Evolutionary conservation across 768 basidiomycete genomes (phyloP).

Genomic region (Amanita rimosa): DNA sequence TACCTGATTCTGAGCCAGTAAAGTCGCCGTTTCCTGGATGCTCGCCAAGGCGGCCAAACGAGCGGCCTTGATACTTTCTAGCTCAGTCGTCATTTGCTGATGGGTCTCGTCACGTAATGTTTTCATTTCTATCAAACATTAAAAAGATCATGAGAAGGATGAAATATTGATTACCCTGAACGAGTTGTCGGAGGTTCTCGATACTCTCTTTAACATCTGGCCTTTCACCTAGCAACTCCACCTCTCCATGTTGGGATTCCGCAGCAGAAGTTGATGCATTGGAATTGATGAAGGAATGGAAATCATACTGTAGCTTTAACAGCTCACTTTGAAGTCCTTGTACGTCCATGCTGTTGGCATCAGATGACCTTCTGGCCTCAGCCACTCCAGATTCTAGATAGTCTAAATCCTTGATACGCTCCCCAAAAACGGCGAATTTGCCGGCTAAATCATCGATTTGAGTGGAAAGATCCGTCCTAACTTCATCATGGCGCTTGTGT

Average conservation of each 20-base stretch:
- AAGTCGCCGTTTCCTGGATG: neutral
- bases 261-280: neutral
- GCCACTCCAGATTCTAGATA: neutral
- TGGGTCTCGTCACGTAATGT: constrained; percentile 28
- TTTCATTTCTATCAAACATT: constrained; percentile 29
- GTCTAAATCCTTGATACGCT: neutral
- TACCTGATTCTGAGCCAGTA: neutral
- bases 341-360: neutral
- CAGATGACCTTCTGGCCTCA: neutral
- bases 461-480: neutral
- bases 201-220: constrained; percentile 21
- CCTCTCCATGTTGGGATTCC: neutral
- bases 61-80: constrained; percentile 30
- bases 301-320: neutral
- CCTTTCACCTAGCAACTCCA: constrained; percentile 10
- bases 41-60: constrained; percentile 12
- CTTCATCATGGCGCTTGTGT: neutral
- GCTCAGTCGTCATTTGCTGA: constrained; percentile 33
- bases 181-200: constrained; percentile 23
- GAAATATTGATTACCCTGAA: constrained; percentile 25
- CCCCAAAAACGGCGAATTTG: neutral
- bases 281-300: neutral
- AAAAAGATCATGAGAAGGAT: neutral
- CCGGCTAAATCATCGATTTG: neutral
- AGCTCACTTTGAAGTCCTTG: neutral